Evolutionary conservation across 306 rosid species (phyloP).

Genomic region (Castanospermum australe): DNA sequence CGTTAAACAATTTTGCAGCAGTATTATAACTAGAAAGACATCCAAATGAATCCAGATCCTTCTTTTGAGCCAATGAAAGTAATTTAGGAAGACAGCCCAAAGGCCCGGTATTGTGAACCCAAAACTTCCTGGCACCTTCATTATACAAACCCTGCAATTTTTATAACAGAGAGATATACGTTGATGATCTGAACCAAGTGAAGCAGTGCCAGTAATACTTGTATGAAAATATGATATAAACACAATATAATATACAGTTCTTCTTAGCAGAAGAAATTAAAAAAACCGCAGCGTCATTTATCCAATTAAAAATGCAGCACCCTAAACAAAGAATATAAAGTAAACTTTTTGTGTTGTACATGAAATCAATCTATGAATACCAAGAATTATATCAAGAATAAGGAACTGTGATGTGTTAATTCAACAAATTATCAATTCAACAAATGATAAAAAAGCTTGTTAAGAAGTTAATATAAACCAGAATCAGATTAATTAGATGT

Average conservation of each 20-base stretch:
- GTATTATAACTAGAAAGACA: slow-evolving; percentile 70
- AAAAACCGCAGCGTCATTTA: neutral
- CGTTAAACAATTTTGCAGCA: slow-evolving; percentile 77
- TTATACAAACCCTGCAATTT: slow-evolving; percentile 59
- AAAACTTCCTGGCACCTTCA: slow-evolving; percentile 87
- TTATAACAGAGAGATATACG: neutral
- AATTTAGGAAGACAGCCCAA: slow-evolving; percentile 90
- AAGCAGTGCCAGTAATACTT: neutral
- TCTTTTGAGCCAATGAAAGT: slow-evolving; percentile 44
- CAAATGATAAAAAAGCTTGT: no score
- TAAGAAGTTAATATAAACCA: no score
- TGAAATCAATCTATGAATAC: neutral
- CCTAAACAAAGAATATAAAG: neutral
- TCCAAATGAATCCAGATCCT: slow-evolving; percentile 63
- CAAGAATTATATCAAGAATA: neutral
- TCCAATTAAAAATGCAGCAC: neutral
- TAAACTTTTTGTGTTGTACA: neutral
- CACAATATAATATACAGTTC: neutral
- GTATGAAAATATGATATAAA: neutral
- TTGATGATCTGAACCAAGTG: neutral
- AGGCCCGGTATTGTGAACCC: slow-evolving; percentile 97
- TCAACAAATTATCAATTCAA: no score
- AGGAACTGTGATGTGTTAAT: neutral
- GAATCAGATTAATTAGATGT: neutral
- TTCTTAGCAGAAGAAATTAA: neutral